Conservation (phyloP, 129 eudicot species). For the Flaveria sonorensis region DNA sequence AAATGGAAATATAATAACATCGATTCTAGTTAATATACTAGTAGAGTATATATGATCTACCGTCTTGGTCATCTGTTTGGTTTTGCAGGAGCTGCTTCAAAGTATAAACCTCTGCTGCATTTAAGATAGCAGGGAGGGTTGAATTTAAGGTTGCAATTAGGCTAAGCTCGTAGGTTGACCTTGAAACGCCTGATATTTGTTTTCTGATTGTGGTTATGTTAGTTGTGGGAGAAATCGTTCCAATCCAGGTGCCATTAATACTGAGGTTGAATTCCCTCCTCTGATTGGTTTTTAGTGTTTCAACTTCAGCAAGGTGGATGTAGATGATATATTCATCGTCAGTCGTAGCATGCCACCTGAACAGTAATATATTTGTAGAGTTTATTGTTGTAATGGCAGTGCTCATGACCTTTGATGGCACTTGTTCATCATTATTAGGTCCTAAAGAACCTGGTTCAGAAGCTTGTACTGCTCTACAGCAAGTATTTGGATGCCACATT, state of each 20-base stretch:
- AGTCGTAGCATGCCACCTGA: neutral
- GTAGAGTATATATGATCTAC: neutral
- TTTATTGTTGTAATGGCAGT: slow-evolving; percentile 21
- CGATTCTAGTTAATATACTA: too few relatives aligned
- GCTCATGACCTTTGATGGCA: slow-evolving; percentile 27
- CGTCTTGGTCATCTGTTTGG: slow-evolving; percentile 39
- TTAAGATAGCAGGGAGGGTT: slow-evolving; percentile 47
- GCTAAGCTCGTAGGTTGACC: neutral
- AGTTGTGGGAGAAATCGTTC: slow-evolving; percentile 25
- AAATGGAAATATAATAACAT: too few relatives aligned
- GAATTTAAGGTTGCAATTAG: slow-evolving; percentile 24
- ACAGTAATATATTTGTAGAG: neutral
- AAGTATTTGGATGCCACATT: too few relatives aligned
- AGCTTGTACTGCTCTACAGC: neutral
- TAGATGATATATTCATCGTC: slow-evolving; percentile 21
- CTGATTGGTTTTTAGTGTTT: slow-evolving; percentile 24
- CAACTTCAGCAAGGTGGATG: slow-evolving; percentile 46
- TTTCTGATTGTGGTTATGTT: neutral
- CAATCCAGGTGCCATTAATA: slow-evolving; percentile 18
- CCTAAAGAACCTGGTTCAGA: neutral
- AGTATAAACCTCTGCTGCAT: slow-evolving; percentile 34
- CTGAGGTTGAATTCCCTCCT: slow-evolving; percentile 41
- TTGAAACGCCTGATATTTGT: too few relatives aligned
- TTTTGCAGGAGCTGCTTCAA: slow-evolving; percentile 11
- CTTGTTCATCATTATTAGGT: too few relatives aligned